Percentiles rank a stretch among this genome's conserved stretches.
phyloP scores from a whole-genome alignment of 441 rosid genomes.

The Arabidopsis hybrid region DNA sequence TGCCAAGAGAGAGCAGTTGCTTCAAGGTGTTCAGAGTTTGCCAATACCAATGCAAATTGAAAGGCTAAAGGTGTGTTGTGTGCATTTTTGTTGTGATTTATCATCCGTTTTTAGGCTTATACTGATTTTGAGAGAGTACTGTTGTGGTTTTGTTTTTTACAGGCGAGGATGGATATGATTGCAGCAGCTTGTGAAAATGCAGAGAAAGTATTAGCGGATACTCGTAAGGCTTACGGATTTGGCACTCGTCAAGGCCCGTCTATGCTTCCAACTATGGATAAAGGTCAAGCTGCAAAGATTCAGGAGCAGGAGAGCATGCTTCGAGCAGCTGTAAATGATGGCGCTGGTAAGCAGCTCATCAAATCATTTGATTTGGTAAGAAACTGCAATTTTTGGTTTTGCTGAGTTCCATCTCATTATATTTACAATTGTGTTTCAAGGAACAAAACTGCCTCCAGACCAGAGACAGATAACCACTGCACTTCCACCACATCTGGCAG shows the following conservation, averaged over 20 bases:
- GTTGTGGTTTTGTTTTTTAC: slow-evolving; percentile 35
- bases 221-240: slow-evolving; percentile 87
- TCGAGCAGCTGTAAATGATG: slow-evolving; percentile 81
- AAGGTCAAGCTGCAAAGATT: slow-evolving; percentile 89
- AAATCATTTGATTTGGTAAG: not conserved
- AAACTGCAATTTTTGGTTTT: slow-evolving; percentile 16
- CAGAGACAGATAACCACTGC: slow-evolving; percentile 80
- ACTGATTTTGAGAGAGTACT: slow-evolving; percentile 15
- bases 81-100: not conserved
- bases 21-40: slow-evolving; percentile 84
- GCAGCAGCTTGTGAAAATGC: slow-evolving; percentile 96
- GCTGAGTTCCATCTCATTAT: slow-evolving; percentile 1
- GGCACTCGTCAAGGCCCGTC: slow-evolving; percentile 88
- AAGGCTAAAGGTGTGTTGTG: slow-evolving; percentile 66
- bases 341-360: slow-evolving; percentile 62
- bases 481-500: slow-evolving; percentile 88
- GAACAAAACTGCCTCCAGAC: slow-evolving; percentile 74
- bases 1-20: slow-evolving; percentile 84
- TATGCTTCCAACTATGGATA: slow-evolving; percentile 85
- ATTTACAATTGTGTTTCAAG: slow-evolving; percentile 51
- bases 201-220: slow-evolving; percentile 81
- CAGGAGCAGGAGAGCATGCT: slow-evolving; percentile 85
- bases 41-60: slow-evolving; percentile 79
- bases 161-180: slow-evolving; percentile 90
- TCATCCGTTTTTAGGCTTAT: not conserved